Evolutionary conservation across 345 rosid species (phyloP).

Genomic region (Citrus inodora): DNA sequence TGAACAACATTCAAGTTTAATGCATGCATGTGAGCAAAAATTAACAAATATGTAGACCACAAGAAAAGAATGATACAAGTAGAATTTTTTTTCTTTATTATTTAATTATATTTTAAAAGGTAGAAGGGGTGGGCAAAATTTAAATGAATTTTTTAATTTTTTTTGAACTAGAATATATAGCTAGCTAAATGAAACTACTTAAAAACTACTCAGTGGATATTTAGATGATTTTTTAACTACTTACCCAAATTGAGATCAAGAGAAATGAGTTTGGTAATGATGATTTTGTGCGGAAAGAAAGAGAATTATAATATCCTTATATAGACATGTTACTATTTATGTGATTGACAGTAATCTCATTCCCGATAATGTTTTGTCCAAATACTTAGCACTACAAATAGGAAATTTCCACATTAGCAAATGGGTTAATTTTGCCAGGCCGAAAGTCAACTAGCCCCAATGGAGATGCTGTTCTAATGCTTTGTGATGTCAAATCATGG

Average conservation of each 20-base stretch:
- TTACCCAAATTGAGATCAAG: not conserved
- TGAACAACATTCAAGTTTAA: not conserved
- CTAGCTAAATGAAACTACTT: too few relatives aligned
- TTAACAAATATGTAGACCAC: too few relatives aligned
- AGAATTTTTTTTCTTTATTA: not conserved
- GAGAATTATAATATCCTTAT: not conserved
- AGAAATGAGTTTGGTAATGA: not conserved
- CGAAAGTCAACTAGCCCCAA: constrained; percentile 18
- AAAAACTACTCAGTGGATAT: accelerated
- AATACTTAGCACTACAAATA: constrained; percentile 22
- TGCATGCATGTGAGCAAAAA: too few relatives aligned
- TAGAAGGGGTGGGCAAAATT: too few relatives aligned
- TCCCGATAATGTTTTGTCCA: not conserved
- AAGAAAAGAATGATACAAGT: not conserved
- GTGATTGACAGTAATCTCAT: not conserved
- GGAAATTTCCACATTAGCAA: constrained; percentile 18
- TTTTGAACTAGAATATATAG: too few relatives aligned
- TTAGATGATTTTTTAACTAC: not conserved
- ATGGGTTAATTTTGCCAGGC: constrained; percentile 11
- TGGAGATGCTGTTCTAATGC: constrained; percentile 1
- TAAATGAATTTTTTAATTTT: too few relatives aligned
- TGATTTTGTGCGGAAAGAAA: not conserved
- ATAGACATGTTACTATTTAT: not conserved
- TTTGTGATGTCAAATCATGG: constrained; percentile 19
- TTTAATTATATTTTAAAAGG: too few relatives aligned